phyloP scores from a whole-genome alignment of 352 stramenopile species.

The Phytophthora tentaculata region DNA sequence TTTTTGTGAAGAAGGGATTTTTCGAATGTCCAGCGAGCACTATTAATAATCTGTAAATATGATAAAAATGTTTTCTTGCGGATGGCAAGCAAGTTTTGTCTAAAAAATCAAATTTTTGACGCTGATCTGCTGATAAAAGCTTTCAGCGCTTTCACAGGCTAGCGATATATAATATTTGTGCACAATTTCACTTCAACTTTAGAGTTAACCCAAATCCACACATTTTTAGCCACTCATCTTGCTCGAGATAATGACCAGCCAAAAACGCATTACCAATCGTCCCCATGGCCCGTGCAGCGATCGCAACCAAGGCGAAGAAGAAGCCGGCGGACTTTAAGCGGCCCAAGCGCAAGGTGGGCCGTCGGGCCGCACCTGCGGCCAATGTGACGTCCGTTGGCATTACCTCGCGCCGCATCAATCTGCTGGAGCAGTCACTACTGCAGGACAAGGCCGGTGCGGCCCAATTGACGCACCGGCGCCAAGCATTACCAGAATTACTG shows the following conservation, averaged over 20 bases:
- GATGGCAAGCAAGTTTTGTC: too few relatives aligned
- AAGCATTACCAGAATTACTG: slow-evolving; percentile 75
- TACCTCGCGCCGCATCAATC: slow-evolving; percentile 79
- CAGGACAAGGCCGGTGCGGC: slow-evolving; percentile 69
- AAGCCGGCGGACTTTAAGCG: slow-evolving; percentile 90
- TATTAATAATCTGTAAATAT: too few relatives aligned
- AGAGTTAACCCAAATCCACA: not conserved
- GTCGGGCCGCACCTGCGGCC: slow-evolving; percentile 63
- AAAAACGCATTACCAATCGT: slow-evolving; percentile 1
- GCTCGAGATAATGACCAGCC: not conserved
- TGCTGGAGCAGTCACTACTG: slow-evolving; percentile 82
- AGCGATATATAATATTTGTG: too few relatives aligned
- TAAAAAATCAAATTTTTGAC: too few relatives aligned
- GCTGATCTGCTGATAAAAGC: too few relatives aligned
- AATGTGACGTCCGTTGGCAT: slow-evolving; percentile 85
- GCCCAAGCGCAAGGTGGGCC: slow-evolving; percentile 86
- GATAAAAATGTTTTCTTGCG: too few relatives aligned
- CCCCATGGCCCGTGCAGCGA: slow-evolving; percentile 54
- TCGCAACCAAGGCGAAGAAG: slow-evolving; percentile 74
- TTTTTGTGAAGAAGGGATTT: too few relatives aligned
- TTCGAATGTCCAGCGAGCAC: too few relatives aligned
- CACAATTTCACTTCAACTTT: too few relatives aligned
- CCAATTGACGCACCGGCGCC: slow-evolving; percentile 65
- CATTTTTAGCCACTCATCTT: slow-evolving; percentile 9
- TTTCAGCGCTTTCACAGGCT: too few relatives aligned